Evolutionary conservation across 2,329 filamentous ascomycete species (phyloP), one percentile per base, ranked within the genome.

Genomic region (Zasmidium cellare): DNA sequence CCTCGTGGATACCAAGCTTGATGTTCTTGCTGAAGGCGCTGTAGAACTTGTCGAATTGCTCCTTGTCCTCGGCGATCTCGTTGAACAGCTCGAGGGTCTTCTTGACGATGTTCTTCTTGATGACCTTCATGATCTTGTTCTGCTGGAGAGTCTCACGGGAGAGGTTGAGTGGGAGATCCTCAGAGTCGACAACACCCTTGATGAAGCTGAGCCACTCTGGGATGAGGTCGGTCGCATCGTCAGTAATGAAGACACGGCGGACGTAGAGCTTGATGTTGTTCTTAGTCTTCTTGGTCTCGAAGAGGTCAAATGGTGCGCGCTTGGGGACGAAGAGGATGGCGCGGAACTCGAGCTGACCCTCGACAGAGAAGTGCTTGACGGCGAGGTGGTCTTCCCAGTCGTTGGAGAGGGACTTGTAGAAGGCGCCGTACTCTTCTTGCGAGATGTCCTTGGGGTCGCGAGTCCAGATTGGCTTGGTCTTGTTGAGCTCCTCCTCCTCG

Each of bases 101-200:
- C 92, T 97, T 99, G 86, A 99, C 92, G 68, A 99, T 96, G 89
- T 99, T 99, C 92, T 99, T 99, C 88, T 96, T 96, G 87, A 97
- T 97, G 80, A 97, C 94, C 90, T 97, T 97, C 94, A 97, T 97
- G 86, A 99, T 99, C 92, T 97, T 97, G 90, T 97, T 99, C 86
- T 97, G 94, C 84, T 99, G 94, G 51, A 99, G 91, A 58, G 93
- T 97, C 88, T 99, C 94, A 89, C 94, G 94, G 75, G 94, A 97
- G 83, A 99, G 81, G 88, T 99, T 99, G 79, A 99, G 90, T 71
- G 94, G 94, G 64, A 99, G 90, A 79, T 99, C 94, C 87, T 99
- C 94, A 74, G 94, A 99, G 83, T 99, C 94, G 79, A 99, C 94
- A 72, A 99, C 94, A 89, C 94, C 94, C 90, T 99, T 99, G 87